phyloP scores from a whole-genome alignment of 2,329 filamentous ascomycete genomes.

The Ceratocystis cacaofunesta region DNA sequence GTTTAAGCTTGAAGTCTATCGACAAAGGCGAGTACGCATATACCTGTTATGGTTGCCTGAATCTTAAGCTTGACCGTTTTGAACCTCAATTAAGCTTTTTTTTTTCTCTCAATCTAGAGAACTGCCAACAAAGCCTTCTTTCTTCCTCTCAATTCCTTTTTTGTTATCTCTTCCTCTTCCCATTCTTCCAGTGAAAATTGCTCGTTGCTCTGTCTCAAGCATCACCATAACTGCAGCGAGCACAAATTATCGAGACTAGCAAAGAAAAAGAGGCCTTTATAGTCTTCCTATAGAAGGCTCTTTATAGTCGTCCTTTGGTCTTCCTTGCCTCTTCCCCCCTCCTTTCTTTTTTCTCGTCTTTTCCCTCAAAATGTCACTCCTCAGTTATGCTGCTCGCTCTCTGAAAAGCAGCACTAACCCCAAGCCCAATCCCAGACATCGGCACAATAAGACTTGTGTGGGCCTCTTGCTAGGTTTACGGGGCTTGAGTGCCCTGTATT shows the following conservation, averaged over 20 bases:
- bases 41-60: neutral
- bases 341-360: neutral
- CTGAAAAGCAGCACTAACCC: neutral
- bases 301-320: neutral
- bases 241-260: too few species aligned
- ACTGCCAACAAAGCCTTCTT: neutral
- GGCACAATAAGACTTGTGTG: neutral
- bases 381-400: slow-evolving; percentile 10
- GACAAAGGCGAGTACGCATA: too few species aligned
- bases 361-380: slow-evolving; percentile 9
- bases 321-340: neutral
- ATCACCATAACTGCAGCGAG: too few species aligned
- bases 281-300: neutral
- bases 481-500: neutral
- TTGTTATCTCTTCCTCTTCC: neutral
- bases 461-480: neutral
- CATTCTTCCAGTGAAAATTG: neutral
- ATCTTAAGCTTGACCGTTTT: neutral
- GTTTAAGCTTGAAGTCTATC: neutral
- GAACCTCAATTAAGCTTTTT: slow-evolving; percentile 2
- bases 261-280: neutral
- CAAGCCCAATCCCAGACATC: neutral
- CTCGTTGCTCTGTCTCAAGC: neutral
- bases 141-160: neutral
- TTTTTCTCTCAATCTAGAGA: neutral